These are phyloP conservation scores for Pichia sp. DNA, from an alignment of 1,139 yeast species.

Conservation along the genomic window DNA sequence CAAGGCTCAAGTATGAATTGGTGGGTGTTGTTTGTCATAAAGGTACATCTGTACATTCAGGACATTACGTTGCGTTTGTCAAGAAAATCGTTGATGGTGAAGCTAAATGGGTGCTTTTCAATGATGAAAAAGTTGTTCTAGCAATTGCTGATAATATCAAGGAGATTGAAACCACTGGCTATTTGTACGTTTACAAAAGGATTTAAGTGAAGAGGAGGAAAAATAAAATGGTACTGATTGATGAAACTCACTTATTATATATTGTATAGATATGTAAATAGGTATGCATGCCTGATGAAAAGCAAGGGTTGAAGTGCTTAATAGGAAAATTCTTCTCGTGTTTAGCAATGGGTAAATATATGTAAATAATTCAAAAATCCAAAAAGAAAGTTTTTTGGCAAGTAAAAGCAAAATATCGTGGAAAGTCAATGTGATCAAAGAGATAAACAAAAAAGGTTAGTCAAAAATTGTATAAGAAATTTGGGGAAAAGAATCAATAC, in stretches of 20 bases:
- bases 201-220: no score
- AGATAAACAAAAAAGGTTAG: neutral
- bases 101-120: slow-evolving; percentile 76
- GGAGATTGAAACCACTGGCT: slow-evolving; percentile 61
- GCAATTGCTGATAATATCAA: slow-evolving; percentile 56
- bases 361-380: neutral
- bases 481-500: neutral
- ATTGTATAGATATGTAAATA: slow-evolving; percentile 3
- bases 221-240: no score
- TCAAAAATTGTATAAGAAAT: neutral
- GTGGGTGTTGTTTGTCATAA: slow-evolving; percentile 86
- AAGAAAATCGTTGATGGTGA: slow-evolving; percentile 41
- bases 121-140: slow-evolving; percentile 87
- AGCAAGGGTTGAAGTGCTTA: neutral
- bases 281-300: neutral
- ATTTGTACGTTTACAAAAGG: slow-evolving; percentile 48
- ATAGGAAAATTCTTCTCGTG: neutral
- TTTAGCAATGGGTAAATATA: neutral
- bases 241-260: neutral
- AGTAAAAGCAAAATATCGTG: neutral
- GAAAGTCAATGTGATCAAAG: neutral
- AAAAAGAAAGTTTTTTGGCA: neutral
- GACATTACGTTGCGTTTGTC: slow-evolving; percentile 89
- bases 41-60: slow-evolving; percentile 91
- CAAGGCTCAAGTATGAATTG: slow-evolving; percentile 42